Percentiles rank a stretch among this genome's conserved stretches.
These are phyloP conservation scores for Eucalyptus pauciflora DNA, from an alignment of 345 rosid species.

Conservation along the genomic window DNA sequence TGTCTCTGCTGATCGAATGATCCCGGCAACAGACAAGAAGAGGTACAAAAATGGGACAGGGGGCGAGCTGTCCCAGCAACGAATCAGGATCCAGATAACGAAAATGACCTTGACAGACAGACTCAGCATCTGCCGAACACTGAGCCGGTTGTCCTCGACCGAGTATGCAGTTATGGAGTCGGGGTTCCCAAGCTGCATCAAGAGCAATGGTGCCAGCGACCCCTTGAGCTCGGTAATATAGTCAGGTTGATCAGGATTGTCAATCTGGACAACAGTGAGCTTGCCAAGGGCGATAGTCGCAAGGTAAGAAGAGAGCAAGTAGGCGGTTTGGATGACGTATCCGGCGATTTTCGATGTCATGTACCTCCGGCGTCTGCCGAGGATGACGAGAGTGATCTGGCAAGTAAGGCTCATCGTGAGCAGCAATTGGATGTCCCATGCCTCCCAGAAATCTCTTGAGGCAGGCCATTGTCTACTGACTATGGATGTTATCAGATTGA, in stretches of 20 bases:
- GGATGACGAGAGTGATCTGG: not conserved
- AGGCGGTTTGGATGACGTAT: not conserved
- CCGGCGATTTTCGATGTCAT: not conserved
- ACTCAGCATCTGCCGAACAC: slow-evolving; percentile 1
- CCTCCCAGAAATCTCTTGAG: not conserved
- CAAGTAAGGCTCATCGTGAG: not conserved
- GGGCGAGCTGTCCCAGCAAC: slow-evolving; percentile 1
- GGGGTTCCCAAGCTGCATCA: slow-evolving; percentile 4
- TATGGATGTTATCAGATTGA: not conserved
- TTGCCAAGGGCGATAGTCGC: slow-evolving; percentile 5
- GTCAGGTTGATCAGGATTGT: not conserved
- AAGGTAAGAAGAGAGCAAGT: not conserved
- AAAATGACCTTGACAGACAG: not conserved
- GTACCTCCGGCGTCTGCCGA: not conserved
- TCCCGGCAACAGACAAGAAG: not conserved
- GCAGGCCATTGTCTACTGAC: not conserved
- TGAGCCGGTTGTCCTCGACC: slow-evolving; percentile 6
- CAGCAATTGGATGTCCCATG: not conserved
- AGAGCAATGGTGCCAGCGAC: slow-evolving; percentile 5
- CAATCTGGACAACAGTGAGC: not conserved
- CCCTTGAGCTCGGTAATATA: not conserved
- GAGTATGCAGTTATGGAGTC: slow-evolving; percentile 7
- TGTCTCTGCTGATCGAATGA: not conserved
- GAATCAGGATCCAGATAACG: not conserved
- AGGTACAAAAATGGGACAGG: not conserved